Evolutionary conservation across 441 rosid species (phyloP), one percentile per base, ranked within the genome.

Genomic region (Raphanus hybrid): DNA sequence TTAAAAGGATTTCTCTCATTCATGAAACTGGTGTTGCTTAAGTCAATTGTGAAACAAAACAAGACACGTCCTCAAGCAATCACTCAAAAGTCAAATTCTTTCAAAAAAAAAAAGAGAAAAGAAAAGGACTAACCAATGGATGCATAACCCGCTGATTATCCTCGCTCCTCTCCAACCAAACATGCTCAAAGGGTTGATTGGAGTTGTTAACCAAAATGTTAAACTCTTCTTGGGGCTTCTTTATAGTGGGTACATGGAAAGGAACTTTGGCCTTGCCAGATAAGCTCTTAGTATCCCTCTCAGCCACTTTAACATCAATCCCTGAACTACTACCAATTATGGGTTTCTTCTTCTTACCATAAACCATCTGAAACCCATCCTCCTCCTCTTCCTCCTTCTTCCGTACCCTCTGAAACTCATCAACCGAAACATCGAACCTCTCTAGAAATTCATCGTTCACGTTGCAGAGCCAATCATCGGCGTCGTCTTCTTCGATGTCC

Each of bases 151-250:
- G 81, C 80, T 69, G 82, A 55, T 85, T 92, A 43, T 93, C 99
- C 50, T 89, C 92, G 74, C 87, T 89, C 83, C 83, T 87, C 83
- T 88, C 82, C 87, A 96, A 70, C 97, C 97, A 92, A 75, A 91
- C 99, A 83, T 96, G 99, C 73, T 89, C 89, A 80, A 96, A 96
- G 0, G 91, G 94, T 82, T 81, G 79, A 85, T 91, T 93, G 2
- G 86, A 66, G 70, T 93, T 96, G 82, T 96, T 88, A 41, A 89
- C 97, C 77, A 87, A 71, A 54, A 96, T 92, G 20, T 73, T 90
- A 78, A 82, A 88, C 82, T 86, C 94, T 2, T 93, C 91, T 68
- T 96, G 99, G 3, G 98, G 97, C 82, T 81, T 92, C 84, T 84
- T 85, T 76, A 93, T 85, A 0, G 93, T 82, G 27, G 93, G 86